These are phyloP conservation scores for Ogataea corticis DNA, from an alignment of 805 yeast genomes.

Conservation along the genomic window DNA sequence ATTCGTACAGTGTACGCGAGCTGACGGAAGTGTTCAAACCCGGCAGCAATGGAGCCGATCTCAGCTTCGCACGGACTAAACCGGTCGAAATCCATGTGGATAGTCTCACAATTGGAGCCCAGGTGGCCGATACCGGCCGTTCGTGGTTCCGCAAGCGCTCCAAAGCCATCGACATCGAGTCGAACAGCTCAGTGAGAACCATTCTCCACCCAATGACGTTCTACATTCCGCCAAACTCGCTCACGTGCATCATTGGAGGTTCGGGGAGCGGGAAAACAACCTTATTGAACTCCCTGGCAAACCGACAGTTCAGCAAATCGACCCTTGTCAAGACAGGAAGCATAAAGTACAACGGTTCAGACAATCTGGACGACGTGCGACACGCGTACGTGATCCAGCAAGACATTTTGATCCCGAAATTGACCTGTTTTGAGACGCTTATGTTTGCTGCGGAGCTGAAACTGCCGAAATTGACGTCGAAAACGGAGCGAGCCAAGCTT, in stretches of 20 bases:
- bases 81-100: slow-evolving; percentile 29
- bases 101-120: slow-evolving; percentile 25
- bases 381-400: slow-evolving; percentile 75
- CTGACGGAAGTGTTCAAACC: too few relatives aligned
- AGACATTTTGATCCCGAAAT: slow-evolving; percentile 67
- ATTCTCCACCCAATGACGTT: slow-evolving; percentile 56
- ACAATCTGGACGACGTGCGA: slow-evolving; percentile 31
- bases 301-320: slow-evolving; percentile 39
- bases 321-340: slow-evolving; percentile 40
- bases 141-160: neutral
- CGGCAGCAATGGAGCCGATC: neutral
- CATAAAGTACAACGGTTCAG: slow-evolving; percentile 42
- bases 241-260: slow-evolving; percentile 84
- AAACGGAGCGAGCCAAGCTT: slow-evolving; percentile 44
- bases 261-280: slow-evolving; percentile 90
- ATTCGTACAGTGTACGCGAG: too few relatives aligned
- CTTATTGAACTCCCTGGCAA: slow-evolving; percentile 63
- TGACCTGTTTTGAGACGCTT: slow-evolving; percentile 73
- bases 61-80: slow-evolving; percentile 30
- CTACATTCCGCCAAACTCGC: slow-evolving; percentile 56
- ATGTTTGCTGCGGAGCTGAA: slow-evolving; percentile 70
- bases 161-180: slow-evolving; percentile 22
- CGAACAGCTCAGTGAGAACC: slow-evolving; percentile 30
- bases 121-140: neutral
- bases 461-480: slow-evolving; percentile 47